A percentile compares a stretch with the other conserved stretches of the same genome.
These are phyloP conservation scores for Pseudogymnoascus sp. DNA, from an alignment of 2,329 filamentous ascomycete genomes.

Conservation along the genomic window DNA sequence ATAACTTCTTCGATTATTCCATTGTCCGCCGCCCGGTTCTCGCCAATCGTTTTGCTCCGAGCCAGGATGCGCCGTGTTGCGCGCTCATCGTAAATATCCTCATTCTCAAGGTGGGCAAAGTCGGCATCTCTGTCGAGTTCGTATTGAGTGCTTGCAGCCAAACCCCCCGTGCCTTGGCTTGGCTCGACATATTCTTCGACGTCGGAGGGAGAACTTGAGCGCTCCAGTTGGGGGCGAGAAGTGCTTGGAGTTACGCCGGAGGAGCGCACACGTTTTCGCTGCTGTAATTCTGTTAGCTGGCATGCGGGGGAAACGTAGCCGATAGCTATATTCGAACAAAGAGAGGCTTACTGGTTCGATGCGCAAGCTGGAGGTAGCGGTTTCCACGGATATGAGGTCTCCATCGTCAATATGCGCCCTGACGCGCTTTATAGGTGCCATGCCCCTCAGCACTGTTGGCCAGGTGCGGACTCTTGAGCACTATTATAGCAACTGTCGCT, in stretches of 20 bases:
- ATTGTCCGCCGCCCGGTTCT: slow-evolving; percentile 70
- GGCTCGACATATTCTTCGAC: slow-evolving; percentile 22
- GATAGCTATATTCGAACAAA: neutral
- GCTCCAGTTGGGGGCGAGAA: neutral
- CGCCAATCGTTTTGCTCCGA: slow-evolving; percentile 41
- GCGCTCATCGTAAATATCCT: slow-evolving; percentile 51
- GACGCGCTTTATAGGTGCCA: slow-evolving; percentile 2
- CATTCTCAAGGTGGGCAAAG: slow-evolving; percentile 49
- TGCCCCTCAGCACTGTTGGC: neutral
- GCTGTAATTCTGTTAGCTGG: neutral
- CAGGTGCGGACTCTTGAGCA: neutral
- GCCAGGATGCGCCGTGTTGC: slow-evolving; percentile 55
- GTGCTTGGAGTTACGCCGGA: neutral
- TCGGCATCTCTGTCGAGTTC: slow-evolving; percentile 52
- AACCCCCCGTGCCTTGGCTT: neutral
- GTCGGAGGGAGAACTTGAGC: slow-evolving; percentile 16
- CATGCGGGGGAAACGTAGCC: neutral
- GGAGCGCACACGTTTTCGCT: neutral
- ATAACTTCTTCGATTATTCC: slow-evolving; percentile 83
- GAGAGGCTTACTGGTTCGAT: neutral
- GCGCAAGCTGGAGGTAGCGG: neutral
- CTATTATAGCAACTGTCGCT: neutral
- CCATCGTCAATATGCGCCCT: neutral
- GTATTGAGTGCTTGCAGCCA: slow-evolving; percentile 46
- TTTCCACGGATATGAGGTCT: neutral